Evolutionary conservation across 768 basidiomycete species (phyloP), one percentile per base, ranked within the genome.

Genomic region (Boletales sp.): DNA sequence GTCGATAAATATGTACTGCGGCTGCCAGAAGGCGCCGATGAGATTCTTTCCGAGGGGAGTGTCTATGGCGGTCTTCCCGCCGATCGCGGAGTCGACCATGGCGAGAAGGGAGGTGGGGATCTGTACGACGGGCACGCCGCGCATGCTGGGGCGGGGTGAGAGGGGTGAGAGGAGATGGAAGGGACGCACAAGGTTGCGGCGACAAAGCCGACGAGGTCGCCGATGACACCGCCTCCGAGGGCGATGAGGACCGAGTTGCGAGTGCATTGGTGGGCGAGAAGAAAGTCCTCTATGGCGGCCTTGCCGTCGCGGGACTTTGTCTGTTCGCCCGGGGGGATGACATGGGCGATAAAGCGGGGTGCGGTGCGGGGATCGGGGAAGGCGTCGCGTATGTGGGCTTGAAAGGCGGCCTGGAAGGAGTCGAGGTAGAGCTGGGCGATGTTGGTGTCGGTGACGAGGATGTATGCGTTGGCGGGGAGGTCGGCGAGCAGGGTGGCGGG

Each of bases 1-100:
- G 66, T 99, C 96, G 57, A 97, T 95, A 72, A 99, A 99, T 64
- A 98, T 87, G 74, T 87, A 97, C 60, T 89, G 83, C 0, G 96
- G 96, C 70, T 98, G 95, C 91, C 93, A 94, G 76, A 98, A 99
- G 5, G 95, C 89, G 51, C 96, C 96, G 57, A 99, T 92, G 57
- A 98, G 80, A 70, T 99, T 99, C 74, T 99, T 99, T 48, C 96
- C 96, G 56, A 93, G 90, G 2, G 92, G 93, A 0, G 95, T 97
- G 66, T 99, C 96, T 54, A 98, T 94, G n/a, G 96, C 95, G 0
- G 96, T 99, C 76, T 97, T 99, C 33, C 96, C 95, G 6, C 96
- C 96, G 39, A 99, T 86, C 53, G 91, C 86, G 0, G 94, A 97
- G 70, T 99, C 96, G 19, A 99, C 96, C 96, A 99, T 99, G 7